Percentiles rank a stretch among this genome's conserved stretches.
Conservation (phyloP, 2,329 filamentous ascomycete genomes). For the Ophiostoma tasmaniense region DNA sequence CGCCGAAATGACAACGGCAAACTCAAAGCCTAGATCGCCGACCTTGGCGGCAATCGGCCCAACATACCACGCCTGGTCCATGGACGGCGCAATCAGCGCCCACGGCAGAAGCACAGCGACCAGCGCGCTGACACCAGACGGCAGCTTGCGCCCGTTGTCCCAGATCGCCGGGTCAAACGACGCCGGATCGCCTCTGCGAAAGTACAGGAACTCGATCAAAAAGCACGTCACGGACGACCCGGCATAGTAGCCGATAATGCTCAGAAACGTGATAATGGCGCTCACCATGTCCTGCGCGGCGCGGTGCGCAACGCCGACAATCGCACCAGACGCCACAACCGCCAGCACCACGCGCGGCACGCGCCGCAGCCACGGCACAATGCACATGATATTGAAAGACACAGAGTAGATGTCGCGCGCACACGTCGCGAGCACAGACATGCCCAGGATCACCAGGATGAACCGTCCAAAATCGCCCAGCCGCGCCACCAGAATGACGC, state of each 20-base stretch:
- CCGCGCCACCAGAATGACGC: slow-evolving; percentile 48
- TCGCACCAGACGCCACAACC: slow-evolving; percentile 31
- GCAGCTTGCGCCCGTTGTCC: slow-evolving; percentile 23
- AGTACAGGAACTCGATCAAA: slow-evolving; percentile 22
- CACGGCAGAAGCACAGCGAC: slow-evolving; percentile 21
- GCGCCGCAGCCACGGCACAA: slow-evolving; percentile 30
- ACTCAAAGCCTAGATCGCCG: slow-evolving; percentile 39
- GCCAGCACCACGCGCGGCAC: slow-evolving; percentile 36
- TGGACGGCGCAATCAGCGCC: slow-evolving; percentile 31
- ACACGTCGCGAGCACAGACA: slow-evolving; percentile 51
- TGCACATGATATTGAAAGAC: slow-evolving; percentile 49
- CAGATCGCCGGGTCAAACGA: slow-evolving; percentile 23
- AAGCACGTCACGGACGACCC: slow-evolving; percentile 23
- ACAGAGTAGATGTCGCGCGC: slow-evolving; percentile 53
- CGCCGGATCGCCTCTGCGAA: slow-evolving; percentile 21
- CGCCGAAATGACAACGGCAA: slow-evolving; percentile 30
- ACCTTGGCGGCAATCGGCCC: slow-evolving; percentile 35
- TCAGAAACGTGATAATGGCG: slow-evolving; percentile 37
- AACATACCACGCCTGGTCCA: slow-evolving; percentile 36
- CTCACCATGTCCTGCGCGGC: slow-evolving; percentile 33
- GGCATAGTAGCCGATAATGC: slow-evolving; percentile 38
- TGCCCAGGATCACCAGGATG: slow-evolving; percentile 43
- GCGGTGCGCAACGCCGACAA: slow-evolving; percentile 34
- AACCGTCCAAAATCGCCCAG: slow-evolving; percentile 31
- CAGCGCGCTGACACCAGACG: slow-evolving; percentile 24